phyloP scores from a whole-genome alignment of 1,284 basidiomycete species.

The Puccinia sorghi region DNA sequence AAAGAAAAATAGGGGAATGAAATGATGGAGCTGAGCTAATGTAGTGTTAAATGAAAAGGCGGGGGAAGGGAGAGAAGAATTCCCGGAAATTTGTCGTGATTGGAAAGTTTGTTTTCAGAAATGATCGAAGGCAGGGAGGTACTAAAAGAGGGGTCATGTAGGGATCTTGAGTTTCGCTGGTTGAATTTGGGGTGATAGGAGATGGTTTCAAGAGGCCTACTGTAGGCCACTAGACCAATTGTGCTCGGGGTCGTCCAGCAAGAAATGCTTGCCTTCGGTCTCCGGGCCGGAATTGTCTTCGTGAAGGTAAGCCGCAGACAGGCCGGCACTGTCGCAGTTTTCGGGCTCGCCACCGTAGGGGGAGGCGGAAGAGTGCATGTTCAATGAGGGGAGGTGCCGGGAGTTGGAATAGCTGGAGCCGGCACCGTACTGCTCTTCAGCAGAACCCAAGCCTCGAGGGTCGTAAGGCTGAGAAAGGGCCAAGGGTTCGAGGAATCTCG shows the following conservation, averaged over 20 bases:
- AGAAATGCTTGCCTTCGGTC: background rate
- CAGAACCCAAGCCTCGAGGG: background rate
- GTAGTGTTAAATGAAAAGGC: background rate
- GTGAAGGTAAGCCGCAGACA: background rate
- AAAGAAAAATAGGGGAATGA: background rate
- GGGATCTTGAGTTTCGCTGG: background rate
- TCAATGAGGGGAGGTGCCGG: background rate
- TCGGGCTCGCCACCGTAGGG: constrained; percentile 15
- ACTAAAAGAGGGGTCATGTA: background rate
- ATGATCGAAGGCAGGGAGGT: too few species aligned
- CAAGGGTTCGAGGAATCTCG: constrained; percentile 39
- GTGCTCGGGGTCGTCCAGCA: background rate
- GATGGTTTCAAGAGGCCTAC: background rate
- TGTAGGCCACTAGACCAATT: background rate
- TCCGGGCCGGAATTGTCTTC: constrained; percentile 1
- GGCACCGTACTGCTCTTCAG: background rate
- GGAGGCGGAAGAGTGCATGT: constrained; percentile 1
- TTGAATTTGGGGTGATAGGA: background rate
- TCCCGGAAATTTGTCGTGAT: background rate
- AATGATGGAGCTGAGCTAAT: background rate
- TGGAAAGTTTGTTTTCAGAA: too few species aligned
- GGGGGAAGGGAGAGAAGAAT: background rate
- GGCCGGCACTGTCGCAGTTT: background rate
- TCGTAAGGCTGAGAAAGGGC: constrained; percentile 46
- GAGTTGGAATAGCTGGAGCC: background rate